A percentile compares a stretch with the other conserved stretches of the same genome.
Conservation (phyloP, 1,284 basidiomycete species). For the Tylopilus sp. region DNA sequence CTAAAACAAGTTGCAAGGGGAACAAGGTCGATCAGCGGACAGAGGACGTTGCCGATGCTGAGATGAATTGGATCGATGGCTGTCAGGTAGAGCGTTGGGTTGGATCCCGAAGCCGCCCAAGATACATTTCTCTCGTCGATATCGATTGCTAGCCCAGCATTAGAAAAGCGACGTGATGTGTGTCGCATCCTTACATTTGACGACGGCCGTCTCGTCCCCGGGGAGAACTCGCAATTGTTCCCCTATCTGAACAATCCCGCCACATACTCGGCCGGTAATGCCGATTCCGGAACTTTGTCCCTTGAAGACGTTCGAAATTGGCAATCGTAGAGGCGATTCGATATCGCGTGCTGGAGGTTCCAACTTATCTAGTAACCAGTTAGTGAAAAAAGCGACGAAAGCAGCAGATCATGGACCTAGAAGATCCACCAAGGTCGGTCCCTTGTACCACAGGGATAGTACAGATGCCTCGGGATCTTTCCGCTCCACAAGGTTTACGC, state of each 20-base stretch:
- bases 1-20: conserved; percentile 76
- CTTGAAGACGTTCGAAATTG: conserved; percentile 94
- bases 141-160: conserved; percentile 69
- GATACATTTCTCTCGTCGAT: conserved; percentile 74
- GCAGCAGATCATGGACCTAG: conserved; percentile 55
- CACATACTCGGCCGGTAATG: conserved; percentile 83
- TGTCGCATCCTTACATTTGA: conserved; percentile 59
- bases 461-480: conserved; percentile 46
- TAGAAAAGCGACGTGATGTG: conserved; percentile 9
- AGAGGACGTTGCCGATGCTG: conserved; percentile 86
- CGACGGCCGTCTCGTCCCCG: conserved; percentile 85
- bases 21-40: conserved; percentile 66
- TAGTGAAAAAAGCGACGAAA: background rate
- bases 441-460: conserved; percentile 77
- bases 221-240: conserved; percentile 85
- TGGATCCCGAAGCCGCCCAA: conserved; percentile 91
- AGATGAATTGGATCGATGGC: conserved; percentile 86
- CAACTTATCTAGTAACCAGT: conserved; percentile 57
- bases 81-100: conserved; percentile 82
- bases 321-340: conserved; percentile 76
- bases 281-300: conserved; percentile 80
- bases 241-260: conserved; percentile 89
- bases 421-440: conserved; percentile 80
- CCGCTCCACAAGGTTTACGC: conserved; percentile 74
- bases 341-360: conserved; percentile 81